Base-by-base conservation (phyloP, 148 eudicot species). In the Dianthus caryophyllus region DNA sequence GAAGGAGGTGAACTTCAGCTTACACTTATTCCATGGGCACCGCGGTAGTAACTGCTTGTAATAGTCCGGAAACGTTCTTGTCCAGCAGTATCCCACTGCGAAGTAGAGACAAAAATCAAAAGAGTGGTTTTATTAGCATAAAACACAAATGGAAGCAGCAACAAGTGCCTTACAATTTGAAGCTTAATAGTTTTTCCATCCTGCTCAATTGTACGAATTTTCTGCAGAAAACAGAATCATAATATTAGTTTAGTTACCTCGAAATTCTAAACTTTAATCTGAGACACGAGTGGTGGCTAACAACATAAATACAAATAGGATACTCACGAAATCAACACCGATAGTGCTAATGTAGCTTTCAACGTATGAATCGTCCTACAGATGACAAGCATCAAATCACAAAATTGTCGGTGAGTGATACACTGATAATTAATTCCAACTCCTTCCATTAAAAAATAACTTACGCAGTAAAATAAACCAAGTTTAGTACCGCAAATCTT, bases 11-110 rank as follows among this genome's bases (percentile, higher is more conserved):
- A 36, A 54, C 15, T 75, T 21, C 15, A 49, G 59, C 83, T 76
- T 61, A 76, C 80, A 4, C 76, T 80, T 13, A 80, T 80, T 60
- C 83, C 83, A 69, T 80, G 80, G 46, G 83, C 83, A 69, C 83
- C 83, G 22, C 80, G 80, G 55, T 80, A 80, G 77, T 80, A 80
- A 36, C 83, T 80, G 41, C 83, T 76, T 2, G 83, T 80, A 61
- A 80, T 80, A 49, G 83, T 80, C 56, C 83, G 61, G 72, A 80
- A 80, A 56, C 83, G 79, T 43, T 80, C 83, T 70, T 80, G 83
- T 21, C 83, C 83, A 52, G 83, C 83, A 68, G 83, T 80, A 70
- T 80, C 83, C 83, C 83, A 80, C 83, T 80, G 31, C 24, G 60
- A 11, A 46, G 26, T 10, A 56, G 11, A 48, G 50, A n/a, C n/a